Base-by-base conservation (phyloP, 169 alveolate species). In the Theileria annulata region DNA sequence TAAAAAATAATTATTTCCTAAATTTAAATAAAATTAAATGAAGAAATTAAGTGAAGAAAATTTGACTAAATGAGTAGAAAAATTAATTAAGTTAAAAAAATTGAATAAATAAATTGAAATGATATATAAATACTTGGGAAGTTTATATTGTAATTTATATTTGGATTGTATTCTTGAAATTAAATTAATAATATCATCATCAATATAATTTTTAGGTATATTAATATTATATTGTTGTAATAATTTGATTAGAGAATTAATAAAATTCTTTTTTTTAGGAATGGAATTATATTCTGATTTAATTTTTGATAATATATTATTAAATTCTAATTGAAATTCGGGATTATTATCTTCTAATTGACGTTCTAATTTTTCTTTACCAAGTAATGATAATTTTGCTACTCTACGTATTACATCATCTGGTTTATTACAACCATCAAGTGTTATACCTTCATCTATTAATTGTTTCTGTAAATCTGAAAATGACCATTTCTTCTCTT, bases 401-500 rank as follows among this genome's bases (percentile, higher is more conserved):
- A 76, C 90, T 70, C 85, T 60, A 1, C 49, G n/a, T 5, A 83
- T 59, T 4, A 83, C 86, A 37, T 83, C 90, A 13, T 83, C 90
- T 0, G 90, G 90, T 33, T 27, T 83, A 13, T 83, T 68, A 48
- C 90, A 83, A 15, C 90, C 90, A 17, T 83, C 73, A 9, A 83
- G 48, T 3, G 78, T 69, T 0, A 83, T 37, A 3, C 90, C 90
- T 12, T 64, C 86, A 67, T 47, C 70, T 13, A 28, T 64, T 69
- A 83, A 25, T 8, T 76, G 68, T 27, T 68, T 37, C 30, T 75
- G 83, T 1, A 83, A 49, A 2, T 83, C 90, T 12, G 19, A 30
- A 31, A 83, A 83, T 13, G 90, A 51, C 23, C 80, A 72, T 2
- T 77, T 75, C 51, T 83, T 76, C 2, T 75, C 47, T 30, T 83